These are phyloP conservation scores for Blechomonas ayalai DNA, from an alignment of 208 protist genomes.

Conservation along the genomic window DNA sequence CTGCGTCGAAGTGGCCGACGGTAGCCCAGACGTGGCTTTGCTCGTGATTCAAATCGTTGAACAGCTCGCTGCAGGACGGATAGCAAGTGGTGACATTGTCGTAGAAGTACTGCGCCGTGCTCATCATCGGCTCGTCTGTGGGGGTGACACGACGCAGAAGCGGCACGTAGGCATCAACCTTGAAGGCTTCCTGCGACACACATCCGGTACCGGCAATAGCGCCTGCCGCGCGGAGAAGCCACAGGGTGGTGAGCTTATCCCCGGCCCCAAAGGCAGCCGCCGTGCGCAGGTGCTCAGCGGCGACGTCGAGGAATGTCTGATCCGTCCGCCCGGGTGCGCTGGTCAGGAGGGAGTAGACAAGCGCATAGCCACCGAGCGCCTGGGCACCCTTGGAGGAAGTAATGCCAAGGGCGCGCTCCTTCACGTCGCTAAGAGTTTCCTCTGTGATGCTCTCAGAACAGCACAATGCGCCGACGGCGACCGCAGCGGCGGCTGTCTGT, in stretches of 20 bases:
- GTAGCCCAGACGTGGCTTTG: constrained; percentile 54
- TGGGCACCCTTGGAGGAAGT: constrained; percentile 44
- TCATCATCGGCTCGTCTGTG: constrained; percentile 69
- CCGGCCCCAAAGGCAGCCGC: constrained; percentile 46
- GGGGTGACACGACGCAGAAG: constrained; percentile 56
- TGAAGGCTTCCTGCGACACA: constrained; percentile 28
- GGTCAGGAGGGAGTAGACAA: constrained; percentile 64
- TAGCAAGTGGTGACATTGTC: constrained; percentile 46
- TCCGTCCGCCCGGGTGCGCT: constrained; percentile 46
- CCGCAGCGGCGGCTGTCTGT: constrained; percentile 51
- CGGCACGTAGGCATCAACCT: constrained; percentile 50
- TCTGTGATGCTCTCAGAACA: constrained; percentile 74
- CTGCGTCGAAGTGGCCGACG: constrained; percentile 73
- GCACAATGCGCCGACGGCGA: constrained; percentile 76
- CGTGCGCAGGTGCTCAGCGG: constrained; percentile 38
- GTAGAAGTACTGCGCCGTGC: constrained; percentile 76
- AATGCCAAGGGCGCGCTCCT: constrained; percentile 58
- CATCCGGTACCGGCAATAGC: constrained; percentile 51
- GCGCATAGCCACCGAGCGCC: constrained; percentile 70
- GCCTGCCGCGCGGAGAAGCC: constrained; percentile 77
- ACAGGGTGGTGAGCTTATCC: constrained; percentile 73
- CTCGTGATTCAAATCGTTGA: constrained; percentile 43
- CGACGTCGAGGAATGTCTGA: constrained; percentile 50
- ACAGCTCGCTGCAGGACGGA: constrained; percentile 13
- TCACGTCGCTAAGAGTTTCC: constrained; percentile 47